Base-by-base conservation (phyloP, 1,284 basidiomycete species). In the Ganoderma multipileum region DNA sequence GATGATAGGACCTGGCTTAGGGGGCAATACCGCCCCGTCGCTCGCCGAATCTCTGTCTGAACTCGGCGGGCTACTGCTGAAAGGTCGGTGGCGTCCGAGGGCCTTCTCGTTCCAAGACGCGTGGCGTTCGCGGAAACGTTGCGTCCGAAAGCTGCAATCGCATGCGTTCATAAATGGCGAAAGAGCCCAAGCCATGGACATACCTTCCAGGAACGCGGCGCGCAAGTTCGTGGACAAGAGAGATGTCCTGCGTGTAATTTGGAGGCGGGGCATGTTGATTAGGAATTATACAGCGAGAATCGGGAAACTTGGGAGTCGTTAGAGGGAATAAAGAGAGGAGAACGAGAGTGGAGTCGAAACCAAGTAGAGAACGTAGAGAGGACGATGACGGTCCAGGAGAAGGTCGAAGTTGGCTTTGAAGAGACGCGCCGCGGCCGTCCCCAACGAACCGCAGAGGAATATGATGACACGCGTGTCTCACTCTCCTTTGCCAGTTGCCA, bases 191-290 rank as follows among this genome's bases (percentile, higher is more conserved):
- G 11, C 18, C 52, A 30, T 30, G 28, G 2, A 8, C 9, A 0
- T 5, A 16, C 33, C 68, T 63, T 72, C 67, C 1, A 72, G 63
- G 39, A 72, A 72, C 14, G 18, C 44, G 44, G 38, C 62, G 16
- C 71, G 69, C 20, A 67, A 11, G 12, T 60, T 42, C 1, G 69
- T 72, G n/a, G 63, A 63, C 39, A 72, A 61, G 30, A 72, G 69
- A 1, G 71, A 65, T 3, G 47, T 42, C 26, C 71, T 67, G 9
- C 62, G 65, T 5, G 66, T 33, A 33, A 42, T 5, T 39, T 70
- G 71, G 28, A 72, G 71, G 52, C 71, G 71, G 59, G 71, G 71
- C 71, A 72, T 72, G 36, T 7, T 12, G 44, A 63, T 23, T 18
- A 63, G 20, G 38, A 42, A 58, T 38, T 41, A 57, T 39, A 66